Base-by-base conservation (phyloP, 371 early-diverging fungal species). In the Capillidium rhysosporum region DNA sequence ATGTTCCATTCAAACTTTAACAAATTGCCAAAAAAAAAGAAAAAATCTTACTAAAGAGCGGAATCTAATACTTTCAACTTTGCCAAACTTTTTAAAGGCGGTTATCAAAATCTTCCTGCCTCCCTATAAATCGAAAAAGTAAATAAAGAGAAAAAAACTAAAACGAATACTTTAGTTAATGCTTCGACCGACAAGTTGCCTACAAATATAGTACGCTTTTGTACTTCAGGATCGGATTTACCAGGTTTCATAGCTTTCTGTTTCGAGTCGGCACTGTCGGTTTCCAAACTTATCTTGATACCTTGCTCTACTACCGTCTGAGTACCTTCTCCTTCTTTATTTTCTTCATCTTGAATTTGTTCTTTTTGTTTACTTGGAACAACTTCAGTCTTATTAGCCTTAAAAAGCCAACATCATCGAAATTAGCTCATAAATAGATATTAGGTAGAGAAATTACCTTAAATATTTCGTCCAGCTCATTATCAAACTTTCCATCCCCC, bases 31-130 rank as follows among this genome's bases (percentile, higher is more conserved):
- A 5, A 46, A 44, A 2, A 46, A 4, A 16, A 9, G 16, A n/a
- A 23, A 7, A 21, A 25, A 12, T 59, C 67, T 55, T 60, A 76
- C 79, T 31, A 92, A 74, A 1, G 92, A 90, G 45, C 96, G 75
- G 67, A 93, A 95, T 29, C 93, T 80, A 40, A 91, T 75, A 44
- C 82, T 80, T 56, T 89, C 86, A 44, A 95, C 63, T 20, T 67
- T 61, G 43, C 96, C 94, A 65, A 65, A 76, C 31, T 71, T 63
- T n/a, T 65, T 52, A 57, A 93, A 86, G 31, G 76, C 59, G 8
- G 61, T 52, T 55, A 82, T 78, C 14, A 88, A 64, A 38, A 71
- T 70, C 57, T 74, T 80, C 44, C 70, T 63, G 10, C 65, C 68
- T 4, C 64, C 71, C 73, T 77, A 8, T 31, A 25, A 49, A 44